These are phyloP conservation scores for Hypoxylon rubiginosum DNA, from an alignment of 2,329 filamentous ascomycete species.

Conservation along the genomic window DNA sequence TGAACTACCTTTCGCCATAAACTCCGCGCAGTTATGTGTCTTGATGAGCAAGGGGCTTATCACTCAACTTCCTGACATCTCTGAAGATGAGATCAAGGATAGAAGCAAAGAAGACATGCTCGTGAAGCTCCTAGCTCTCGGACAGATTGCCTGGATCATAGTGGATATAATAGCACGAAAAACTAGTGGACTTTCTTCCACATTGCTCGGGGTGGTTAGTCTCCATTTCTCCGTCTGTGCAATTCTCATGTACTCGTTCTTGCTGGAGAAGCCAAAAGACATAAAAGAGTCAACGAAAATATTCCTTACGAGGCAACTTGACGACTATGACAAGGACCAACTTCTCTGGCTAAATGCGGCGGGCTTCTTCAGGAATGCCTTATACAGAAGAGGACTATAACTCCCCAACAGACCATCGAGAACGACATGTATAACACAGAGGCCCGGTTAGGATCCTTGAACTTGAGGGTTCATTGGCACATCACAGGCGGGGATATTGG, in stretches of 20 bases:
- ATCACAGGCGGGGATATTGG: background rate
- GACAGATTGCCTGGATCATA: background rate
- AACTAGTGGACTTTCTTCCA: background rate
- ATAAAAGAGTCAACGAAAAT: background rate
- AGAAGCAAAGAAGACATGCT: background rate
- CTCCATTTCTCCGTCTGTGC: slow-evolving; percentile 9
- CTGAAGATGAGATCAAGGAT: background rate
- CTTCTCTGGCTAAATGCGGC: background rate
- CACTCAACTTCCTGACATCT: background rate
- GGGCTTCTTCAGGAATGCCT: background rate
- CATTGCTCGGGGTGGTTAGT: slow-evolving; percentile 6
- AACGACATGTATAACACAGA: background rate
- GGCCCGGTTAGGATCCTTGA: background rate
- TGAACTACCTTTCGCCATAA: background rate
- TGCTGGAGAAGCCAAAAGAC: background rate
- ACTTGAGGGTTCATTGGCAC: background rate
- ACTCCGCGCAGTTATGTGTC: background rate
- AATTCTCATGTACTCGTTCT: background rate
- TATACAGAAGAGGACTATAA: background rate
- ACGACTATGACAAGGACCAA: background rate
- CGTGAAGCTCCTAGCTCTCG: background rate
- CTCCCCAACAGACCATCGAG: background rate
- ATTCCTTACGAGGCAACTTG: background rate
- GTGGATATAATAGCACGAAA: background rate
- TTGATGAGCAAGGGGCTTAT: background rate